Evolutionary conservation across 2,329 filamentous ascomycete species (phyloP).

Genomic region (Aschersonia sp.): DNA sequence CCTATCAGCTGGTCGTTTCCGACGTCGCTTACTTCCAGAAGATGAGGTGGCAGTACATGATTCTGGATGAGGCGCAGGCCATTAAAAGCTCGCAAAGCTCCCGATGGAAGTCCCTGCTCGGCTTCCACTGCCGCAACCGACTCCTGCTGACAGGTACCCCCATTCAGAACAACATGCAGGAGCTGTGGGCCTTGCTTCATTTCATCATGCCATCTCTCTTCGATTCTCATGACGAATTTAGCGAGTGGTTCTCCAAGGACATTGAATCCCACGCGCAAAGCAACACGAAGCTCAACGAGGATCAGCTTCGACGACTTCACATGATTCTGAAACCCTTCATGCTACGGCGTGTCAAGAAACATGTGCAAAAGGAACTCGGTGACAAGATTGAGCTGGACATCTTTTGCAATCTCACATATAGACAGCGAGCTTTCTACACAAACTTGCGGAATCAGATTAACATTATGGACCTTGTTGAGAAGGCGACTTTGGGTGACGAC

Average conservation of each 20-base stretch:
- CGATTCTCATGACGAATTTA: conserved; percentile 84
- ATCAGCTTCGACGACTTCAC: conserved; percentile 89
- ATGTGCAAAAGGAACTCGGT: conserved; percentile 95
- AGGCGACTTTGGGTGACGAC: conserved; percentile 86
- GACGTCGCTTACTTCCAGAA: conserved; percentile 98
- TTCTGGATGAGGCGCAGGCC: conserved; percentile 93
- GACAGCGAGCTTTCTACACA: conserved; percentile 84
- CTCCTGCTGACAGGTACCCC: conserved; percentile 89
- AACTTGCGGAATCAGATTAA: conserved; percentile 94
- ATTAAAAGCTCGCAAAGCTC: conserved; percentile 98
- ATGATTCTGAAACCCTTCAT: conserved; percentile 99
- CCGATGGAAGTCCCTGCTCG: conserved; percentile 87
- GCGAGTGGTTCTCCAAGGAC: conserved; percentile 87
- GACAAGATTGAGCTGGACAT: conserved; percentile 97
- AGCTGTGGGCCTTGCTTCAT: conserved; percentile 91
- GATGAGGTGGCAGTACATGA: conserved; percentile 99
- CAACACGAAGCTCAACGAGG: conserved; percentile 98
- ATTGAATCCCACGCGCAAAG: conserved; percentile 98
- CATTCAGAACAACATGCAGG: conserved; percentile 99
- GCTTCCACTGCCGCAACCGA: conserved; percentile 90
- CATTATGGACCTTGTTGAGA: conserved; percentile 96
- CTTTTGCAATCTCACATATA: conserved; percentile 92
- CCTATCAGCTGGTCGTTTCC: conserved; percentile 91
- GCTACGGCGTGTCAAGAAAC: conserved; percentile 98
- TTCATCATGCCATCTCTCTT: conserved; percentile 99